A percentile compares a stretch with the other conserved stretches of the same genome.
Conservation (phyloP, 1,284 basidiomycete genomes). For the Sphaerobolus stellatus region DNA sequence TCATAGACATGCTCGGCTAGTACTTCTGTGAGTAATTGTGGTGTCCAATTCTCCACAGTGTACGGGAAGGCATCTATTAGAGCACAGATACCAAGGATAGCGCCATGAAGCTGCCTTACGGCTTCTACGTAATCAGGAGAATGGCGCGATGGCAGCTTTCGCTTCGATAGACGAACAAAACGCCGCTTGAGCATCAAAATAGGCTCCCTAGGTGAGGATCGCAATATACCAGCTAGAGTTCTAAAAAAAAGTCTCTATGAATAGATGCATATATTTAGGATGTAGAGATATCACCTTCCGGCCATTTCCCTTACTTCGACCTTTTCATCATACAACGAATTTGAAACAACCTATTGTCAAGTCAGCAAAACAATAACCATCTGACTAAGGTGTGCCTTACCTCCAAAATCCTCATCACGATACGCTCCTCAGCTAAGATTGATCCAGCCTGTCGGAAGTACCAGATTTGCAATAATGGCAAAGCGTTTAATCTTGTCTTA, state of each 20-base stretch:
- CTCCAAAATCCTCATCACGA: constrained; percentile 68
- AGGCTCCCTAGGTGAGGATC: constrained; percentile 75
- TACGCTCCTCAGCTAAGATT: constrained; percentile 40
- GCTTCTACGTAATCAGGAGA: constrained; percentile 60
- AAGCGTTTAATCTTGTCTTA: constrained; percentile 67
- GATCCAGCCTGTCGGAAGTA: constrained; percentile 61
- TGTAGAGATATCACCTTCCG: constrained; percentile 52
- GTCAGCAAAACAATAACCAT: constrained; percentile 8
- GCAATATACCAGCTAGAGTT: constrained; percentile 77
- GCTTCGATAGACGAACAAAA: constrained; percentile 64
- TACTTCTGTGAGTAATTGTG: constrained; percentile 65
- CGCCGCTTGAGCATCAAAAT: constrained; percentile 71
- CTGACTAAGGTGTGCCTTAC: constrained; percentile 29
- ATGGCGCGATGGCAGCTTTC: constrained; percentile 55
- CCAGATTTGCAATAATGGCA: constrained; percentile 79
- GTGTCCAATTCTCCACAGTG: constrained; percentile 85
- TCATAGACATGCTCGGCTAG: constrained; percentile 82
- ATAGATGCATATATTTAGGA: constrained; percentile 4
- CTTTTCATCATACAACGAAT: constrained; percentile 70
- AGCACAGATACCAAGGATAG: constrained; percentile 77
- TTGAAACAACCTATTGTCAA: constrained; percentile 55
- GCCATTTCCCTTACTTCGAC: constrained; percentile 78
- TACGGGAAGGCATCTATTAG: constrained; percentile 82
- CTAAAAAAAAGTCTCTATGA: constrained; percentile 31
- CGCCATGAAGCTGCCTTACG: constrained; percentile 72